Evolutionary conservation across 2,329 filamentous ascomycete species (phyloP).

Genomic region (Fusarium continuum): DNA sequence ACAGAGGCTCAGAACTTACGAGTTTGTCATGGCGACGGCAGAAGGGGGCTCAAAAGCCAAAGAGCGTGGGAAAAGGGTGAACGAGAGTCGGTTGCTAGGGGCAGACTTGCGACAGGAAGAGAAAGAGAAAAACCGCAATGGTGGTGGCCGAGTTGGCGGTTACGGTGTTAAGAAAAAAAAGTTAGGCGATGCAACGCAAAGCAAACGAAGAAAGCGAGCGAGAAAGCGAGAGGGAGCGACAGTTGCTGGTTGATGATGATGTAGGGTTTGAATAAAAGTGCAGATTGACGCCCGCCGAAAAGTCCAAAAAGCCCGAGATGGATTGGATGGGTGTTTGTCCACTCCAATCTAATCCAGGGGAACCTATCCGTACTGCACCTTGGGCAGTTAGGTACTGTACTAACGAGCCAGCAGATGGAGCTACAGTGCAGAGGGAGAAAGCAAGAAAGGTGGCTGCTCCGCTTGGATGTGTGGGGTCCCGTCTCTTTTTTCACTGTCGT

Average conservation of each 20-base stretch:
- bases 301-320: conserved; percentile 34
- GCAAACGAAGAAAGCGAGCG: conserved; percentile 12
- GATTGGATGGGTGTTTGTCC: too few species aligned
- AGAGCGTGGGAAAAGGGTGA: conserved; percentile 27
- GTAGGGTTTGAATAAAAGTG: conserved; percentile 18
- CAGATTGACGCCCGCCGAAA: conserved; percentile 31
- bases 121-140: conserved; percentile 14
- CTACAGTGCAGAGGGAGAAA: conserved; percentile 21
- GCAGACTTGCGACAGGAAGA: conserved; percentile 12
- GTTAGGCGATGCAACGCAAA: conserved; percentile 11
- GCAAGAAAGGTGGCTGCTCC: conserved; percentile 39
- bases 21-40: conserved; percentile 44
- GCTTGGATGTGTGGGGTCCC: conserved; percentile 42
- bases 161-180: conserved; percentile 14
- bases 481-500: conserved; percentile 12
- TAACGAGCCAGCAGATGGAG: conserved; percentile 28
- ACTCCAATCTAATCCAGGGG: conserved; percentile 40
- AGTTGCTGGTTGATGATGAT: conserved; percentile 28
- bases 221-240: conserved; percentile 14
- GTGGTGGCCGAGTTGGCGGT: conserved; percentile 26
- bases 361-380: too few species aligned
- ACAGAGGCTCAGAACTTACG: conserved; percentile 38
- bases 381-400: too few species aligned
- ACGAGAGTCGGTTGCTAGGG: conserved; percentile 27
- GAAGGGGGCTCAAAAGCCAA: conserved; percentile 33